Evolutionary conservation across 345 rosid genomes (phyloP), one percentile per base, ranked within the genome.

Genomic region (Eutrema heterophyllum): DNA sequence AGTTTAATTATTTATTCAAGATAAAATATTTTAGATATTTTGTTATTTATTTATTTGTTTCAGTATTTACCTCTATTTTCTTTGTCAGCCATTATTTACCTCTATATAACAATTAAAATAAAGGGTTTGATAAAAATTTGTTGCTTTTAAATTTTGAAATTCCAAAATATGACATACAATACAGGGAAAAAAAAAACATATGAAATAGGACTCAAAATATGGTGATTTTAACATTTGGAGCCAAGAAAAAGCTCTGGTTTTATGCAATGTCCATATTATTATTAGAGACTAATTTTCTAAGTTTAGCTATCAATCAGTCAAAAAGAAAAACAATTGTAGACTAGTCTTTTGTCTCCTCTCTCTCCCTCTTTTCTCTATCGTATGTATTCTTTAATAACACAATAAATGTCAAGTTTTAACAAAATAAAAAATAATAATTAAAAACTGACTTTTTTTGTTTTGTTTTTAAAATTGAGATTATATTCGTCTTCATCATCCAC

Each of bases 401-500:
- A 65, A 24, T 65, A 71, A 64, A 77, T 71, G 75, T 62, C 57
- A 63, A 62, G 18, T 60, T 70, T 49, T 52, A 60, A 59, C 32
- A 32, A 44, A 40, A 21, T n/a, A n/a, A n/a, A 64, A 13, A 64
- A 13, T 29, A 64, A 48, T 21, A 27, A 56, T 39, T 44, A 64
- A 57, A 70, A 64, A 30, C 70, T 60, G 70, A 62, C 54, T 33
- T 26, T 14, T n/a, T 45, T 15, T n/a, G n/a, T n/a, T 18, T 40
- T 2, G 36, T 32, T 32, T 38, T 15, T 14, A 32, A 24, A 24
- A 39, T 5, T 27, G 32, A 71, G 39, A 69, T 15, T 68, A 68
- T 68, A 62, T 62, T 62, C 57, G 21, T 58, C n/a, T 64, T 67
- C 49, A 67, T 78, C 74, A 60, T 29, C 66, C 74, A 52, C 82